Conservation (phyloP, 371 early-diverging fungal species). For the Mucor circinelloides region DNA sequence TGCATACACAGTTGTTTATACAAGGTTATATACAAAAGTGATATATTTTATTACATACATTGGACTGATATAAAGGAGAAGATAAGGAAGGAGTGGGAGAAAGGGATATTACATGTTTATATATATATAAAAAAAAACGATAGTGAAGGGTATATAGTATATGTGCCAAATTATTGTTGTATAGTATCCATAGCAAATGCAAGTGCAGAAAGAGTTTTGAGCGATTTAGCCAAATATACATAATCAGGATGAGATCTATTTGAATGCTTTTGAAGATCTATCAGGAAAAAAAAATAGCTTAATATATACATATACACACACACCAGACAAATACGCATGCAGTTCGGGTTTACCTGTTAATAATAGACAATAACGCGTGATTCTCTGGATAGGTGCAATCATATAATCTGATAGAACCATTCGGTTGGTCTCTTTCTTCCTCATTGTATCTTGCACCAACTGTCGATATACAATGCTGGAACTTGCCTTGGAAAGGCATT, state of each 20-base stretch:
- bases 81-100: neutral
- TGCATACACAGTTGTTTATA: neutral
- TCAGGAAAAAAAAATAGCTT: neutral
- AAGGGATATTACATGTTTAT: neutral
- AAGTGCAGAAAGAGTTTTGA: slow-evolving; percentile 43
- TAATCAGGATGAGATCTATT: slow-evolving; percentile 37
- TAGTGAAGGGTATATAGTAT: neutral
- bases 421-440: slow-evolving; percentile 34
- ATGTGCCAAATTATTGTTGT: slow-evolving; percentile 22
- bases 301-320: slow-evolving; percentile 1
- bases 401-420: slow-evolving; percentile 50
- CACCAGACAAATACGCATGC: neutral
- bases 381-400: slow-evolving; percentile 59
- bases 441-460: slow-evolving; percentile 27
- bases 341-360: slow-evolving; percentile 40
- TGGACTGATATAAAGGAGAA: neutral
- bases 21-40: neutral
- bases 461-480: slow-evolving; percentile 38
- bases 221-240: slow-evolving; percentile 35
- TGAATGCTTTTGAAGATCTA: slow-evolving; percentile 53
- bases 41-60: slow-evolving; percentile 1
- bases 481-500: slow-evolving; percentile 26
- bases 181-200: slow-evolving; percentile 48
- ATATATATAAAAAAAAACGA: neutral
- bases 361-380: slow-evolving; percentile 53